Base-by-base conservation (phyloP, 2,329 filamentous ascomycete species). In the Lecanicillium sp. region DNA sequence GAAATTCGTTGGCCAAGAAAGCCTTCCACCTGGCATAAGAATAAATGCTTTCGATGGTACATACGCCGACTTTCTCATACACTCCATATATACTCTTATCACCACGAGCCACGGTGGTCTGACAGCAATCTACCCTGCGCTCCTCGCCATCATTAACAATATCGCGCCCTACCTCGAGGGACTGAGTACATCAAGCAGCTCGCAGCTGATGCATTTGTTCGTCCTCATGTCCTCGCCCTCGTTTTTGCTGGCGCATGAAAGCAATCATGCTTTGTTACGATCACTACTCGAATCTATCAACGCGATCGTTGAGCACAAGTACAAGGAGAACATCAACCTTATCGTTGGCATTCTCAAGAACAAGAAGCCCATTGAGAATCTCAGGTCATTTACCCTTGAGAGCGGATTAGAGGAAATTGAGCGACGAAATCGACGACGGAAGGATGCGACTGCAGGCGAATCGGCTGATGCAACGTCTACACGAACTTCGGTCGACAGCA, bases 41-140 rank as follows among this genome's bases (percentile, higher is more conserved):
- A 83, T 98, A 53, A 75, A 80, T 11, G 86, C 86, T 11, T 98
- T 98, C 67, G 81, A 79, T 54, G 93, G 93, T 27, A 87, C 86
- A 14, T 97, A 97, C 67, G 89, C 87, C 19, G 93, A 98, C 66
- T 97, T 93, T 61, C 73, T 98, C 44, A 86, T 98, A 51, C 91
- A 90, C 82, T 95, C 90, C 6, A 90, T 97, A 52, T 94, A 95
- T 62, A 88, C 79, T 24, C 78, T 98, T 53, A 94, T 97, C 60
- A 93, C 90, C 0, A 86, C 84, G 5, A 94, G 90, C 60, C 91
- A 95, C 68, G 89, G 90, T 44, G 91, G 87, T 55, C 77, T 97
- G 7, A 86, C 90, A 38, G 88, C 90, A 11, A 87, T 97, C 26
- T 97, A 97, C 61, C 90, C 91, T 14, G 90, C 93, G 1, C 74